Evolutionary conservation across 345 rosid species (phyloP), one percentile per base, ranked within the genome.

Genomic region (Eucalyptus polyanthemos): DNA sequence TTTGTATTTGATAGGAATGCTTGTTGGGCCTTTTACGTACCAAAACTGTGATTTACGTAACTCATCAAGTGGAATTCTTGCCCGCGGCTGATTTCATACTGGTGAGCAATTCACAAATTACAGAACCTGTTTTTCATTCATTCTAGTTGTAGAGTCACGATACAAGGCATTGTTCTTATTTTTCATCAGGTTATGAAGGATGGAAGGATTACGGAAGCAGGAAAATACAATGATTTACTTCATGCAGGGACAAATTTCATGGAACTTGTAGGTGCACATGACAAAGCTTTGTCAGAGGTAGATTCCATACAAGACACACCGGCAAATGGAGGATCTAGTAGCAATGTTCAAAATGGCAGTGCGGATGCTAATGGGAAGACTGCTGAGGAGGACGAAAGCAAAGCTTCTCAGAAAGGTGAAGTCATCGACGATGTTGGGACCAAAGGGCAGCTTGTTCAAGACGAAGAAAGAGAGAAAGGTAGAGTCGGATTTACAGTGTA

Each of bases 401-500:
- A 56, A 86, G 60, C 54, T 16, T 50, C 42, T 86, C 60, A 86
- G 44, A 86, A 86, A 50, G 60, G 10, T 86, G 87, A 86, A 86
- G 60, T 51, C 37, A 56, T 86, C 40, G 87, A 86, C 25, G 22
- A 72, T 72, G 90, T 87, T 15, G 95, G 91, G 50, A 95, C 89
- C 29, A 93, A 92, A 90, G 95, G 95, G 83, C 98, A 97, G 91
- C 94, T 97, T 89, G 93, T 97, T 87, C 95, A 96, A 92, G 98
- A 95, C 88, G 99, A 97, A 80, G 99, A 97, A 88, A 94, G 98
- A 88, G 98, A 95, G 92, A 97, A 94, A 92, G 99, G 99, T 8
- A 92, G 89, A 80, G 99, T 97, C n/a, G 96, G 98, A 87, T 92
- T 95, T 88, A 54, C 91, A 13, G 97, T 97, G 16, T 97, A 95